Conservation (phyloP, 768 basidiomycete genomes). For the Rhodotorula kratochvilovae region DNA sequence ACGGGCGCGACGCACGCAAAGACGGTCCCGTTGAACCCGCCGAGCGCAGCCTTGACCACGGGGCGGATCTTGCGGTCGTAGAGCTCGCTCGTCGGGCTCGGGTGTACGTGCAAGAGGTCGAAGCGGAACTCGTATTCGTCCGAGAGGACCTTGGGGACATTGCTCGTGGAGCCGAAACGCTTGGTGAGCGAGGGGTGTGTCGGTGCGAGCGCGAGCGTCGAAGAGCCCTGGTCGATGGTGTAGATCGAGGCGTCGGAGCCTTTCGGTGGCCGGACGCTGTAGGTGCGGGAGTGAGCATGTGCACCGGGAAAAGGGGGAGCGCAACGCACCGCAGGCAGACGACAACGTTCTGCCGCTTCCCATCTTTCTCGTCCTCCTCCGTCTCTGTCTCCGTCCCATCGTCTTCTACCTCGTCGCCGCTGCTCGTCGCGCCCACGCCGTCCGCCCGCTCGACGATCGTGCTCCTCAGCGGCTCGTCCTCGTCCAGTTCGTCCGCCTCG, state of each 20-base stretch:
- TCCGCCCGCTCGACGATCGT: neutral
- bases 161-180: slow-evolving; percentile 14
- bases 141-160: neutral
- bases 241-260: slow-evolving; percentile 4
- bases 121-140: slow-evolving; percentile 35
- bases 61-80: slow-evolving; percentile 40
- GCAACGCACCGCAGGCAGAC: slow-evolving; percentile 32
- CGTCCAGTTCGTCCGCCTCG: neutral
- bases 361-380: slow-evolving; percentile 21
- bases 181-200: slow-evolving; percentile 31
- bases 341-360: slow-evolving; percentile 36
- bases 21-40: slow-evolving; percentile 90
- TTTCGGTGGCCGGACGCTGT: slow-evolving; percentile 35
- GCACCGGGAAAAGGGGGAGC: too few species aligned
- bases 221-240: neutral
- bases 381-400: slow-evolving; percentile 3
- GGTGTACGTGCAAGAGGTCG: slow-evolving; percentile 39
- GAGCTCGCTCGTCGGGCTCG: slow-evolving; percentile 33
- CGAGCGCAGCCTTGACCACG: slow-evolving; percentile 69
- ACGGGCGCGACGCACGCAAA: slow-evolving; percentile 65
- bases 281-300: neutral
- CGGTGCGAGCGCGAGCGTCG: slow-evolving; percentile 11
- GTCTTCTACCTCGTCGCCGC: neutral
- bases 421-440: neutral
- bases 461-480: too few species aligned